These are phyloP conservation scores for Trichoderma sp. DNA, from an alignment of 2,329 filamentous ascomycete species.

Conservation along the genomic window DNA sequence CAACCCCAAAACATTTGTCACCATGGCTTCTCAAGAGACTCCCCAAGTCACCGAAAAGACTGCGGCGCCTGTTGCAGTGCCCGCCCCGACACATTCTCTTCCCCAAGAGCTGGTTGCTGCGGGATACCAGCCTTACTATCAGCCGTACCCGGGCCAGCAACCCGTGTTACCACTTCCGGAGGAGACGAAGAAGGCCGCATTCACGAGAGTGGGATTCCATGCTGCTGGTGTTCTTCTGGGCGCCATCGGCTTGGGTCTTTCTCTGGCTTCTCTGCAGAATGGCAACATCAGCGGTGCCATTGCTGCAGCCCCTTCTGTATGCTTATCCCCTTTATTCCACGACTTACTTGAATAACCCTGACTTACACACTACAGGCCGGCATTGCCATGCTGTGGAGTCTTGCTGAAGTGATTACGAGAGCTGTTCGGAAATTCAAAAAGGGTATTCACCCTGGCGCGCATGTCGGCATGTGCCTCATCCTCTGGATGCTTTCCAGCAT, in stretches of 20 bases:
- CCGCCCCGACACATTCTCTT: not conserved
- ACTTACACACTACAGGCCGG: slow-evolving; percentile 31
- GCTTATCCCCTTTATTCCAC: not conserved
- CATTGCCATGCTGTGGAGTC: slow-evolving; percentile 38
- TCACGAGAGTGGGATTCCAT: slow-evolving; percentile 34
- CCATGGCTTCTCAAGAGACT: slow-evolving; percentile 19
- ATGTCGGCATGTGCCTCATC: slow-evolving; percentile 43
- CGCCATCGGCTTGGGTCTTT: slow-evolving; percentile 29
- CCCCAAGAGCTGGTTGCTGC: not conserved
- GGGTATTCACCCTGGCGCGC: slow-evolving; percentile 44
- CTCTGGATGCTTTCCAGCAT: slow-evolving; percentile 39
- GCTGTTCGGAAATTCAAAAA: slow-evolving; percentile 32
- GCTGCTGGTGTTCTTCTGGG: slow-evolving; percentile 28
- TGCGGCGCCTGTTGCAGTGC: not conserved
- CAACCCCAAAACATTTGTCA: not conserved
- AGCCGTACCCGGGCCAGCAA: slow-evolving; percentile 8
- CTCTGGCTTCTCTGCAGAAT: not conserved
- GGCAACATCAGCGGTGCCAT: not conserved
- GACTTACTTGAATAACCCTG: not conserved
- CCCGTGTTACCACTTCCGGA: not conserved
- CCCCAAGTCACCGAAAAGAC: slow-evolving; percentile 22
- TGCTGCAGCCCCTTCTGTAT: not conserved
- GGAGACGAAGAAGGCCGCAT: not conserved
- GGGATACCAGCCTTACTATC: not conserved
- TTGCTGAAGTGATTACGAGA: slow-evolving; percentile 40